A percentile compares a stretch with the other conserved stretches of the same genome.
Evolutionary conservation across 331 rosid species (phyloP).

Genomic region (Prunus yedoensis): DNA sequence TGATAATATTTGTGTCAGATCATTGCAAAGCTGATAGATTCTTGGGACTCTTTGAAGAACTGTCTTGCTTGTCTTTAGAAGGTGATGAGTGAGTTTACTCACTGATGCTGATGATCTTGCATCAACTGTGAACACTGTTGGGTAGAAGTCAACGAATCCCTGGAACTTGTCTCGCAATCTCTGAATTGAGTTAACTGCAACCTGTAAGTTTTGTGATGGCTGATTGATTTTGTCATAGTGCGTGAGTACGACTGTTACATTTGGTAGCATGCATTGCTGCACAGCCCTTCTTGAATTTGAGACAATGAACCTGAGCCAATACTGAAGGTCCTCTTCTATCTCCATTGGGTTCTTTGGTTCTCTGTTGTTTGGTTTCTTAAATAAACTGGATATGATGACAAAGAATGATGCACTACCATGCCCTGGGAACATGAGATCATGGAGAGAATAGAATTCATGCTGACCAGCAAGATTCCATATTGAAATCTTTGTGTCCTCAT

Average conservation of each 20-base stretch:
- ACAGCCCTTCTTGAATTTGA: constrained; percentile 81
- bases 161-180: constrained; percentile 84
- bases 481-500: constrained; percentile 74
- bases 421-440: constrained; percentile 96
- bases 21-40: constrained; percentile 88
- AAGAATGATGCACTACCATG: constrained; percentile 88
- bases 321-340: constrained; percentile 91
- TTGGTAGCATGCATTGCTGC: constrained; percentile 88
- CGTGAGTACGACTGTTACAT: constrained; percentile 82
- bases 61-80: constrained; percentile 68
- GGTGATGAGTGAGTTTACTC: constrained; percentile 75
- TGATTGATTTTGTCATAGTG: constrained; percentile 80
- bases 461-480: constrained; percentile 96
- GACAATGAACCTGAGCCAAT: constrained; percentile 94
- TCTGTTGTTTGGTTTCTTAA: constrained; percentile 66
- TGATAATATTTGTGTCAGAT: constrained; percentile 69
- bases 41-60: constrained; percentile 85
- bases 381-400: constrained; percentile 67
- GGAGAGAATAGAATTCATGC: constrained; percentile 84
- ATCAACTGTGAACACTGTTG: constrained; percentile 84
- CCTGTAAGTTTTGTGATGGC: constrained; percentile 65
- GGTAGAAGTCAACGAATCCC: constrained; percentile 83
- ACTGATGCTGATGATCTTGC: constrained; percentile 89
- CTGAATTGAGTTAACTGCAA: constrained; percentile 59
- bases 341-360: constrained; percentile 65